Conservation (phyloP, 768 basidiomycete species). For the Saitozyma podzolica region DNA sequence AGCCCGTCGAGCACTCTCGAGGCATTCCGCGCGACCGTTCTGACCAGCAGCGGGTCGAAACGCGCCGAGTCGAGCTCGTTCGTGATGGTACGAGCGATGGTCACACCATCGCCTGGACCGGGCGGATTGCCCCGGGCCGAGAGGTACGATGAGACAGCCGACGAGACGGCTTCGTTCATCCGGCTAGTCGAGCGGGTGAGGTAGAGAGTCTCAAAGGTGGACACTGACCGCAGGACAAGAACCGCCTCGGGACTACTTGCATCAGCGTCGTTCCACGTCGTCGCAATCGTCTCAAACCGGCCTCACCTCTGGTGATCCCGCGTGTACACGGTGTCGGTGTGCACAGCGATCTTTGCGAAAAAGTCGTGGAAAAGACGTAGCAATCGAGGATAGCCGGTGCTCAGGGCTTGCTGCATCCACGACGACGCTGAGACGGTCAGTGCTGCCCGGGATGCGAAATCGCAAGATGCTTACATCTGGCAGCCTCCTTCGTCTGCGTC, state of each 20-base stretch:
- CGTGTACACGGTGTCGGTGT: slow-evolving; percentile 91
- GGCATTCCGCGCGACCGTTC: slow-evolving; percentile 73
- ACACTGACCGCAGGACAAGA: slow-evolving; percentile 77
- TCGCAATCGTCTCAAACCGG: not conserved
- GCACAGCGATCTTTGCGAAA: slow-evolving; percentile 90
- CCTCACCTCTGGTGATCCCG: slow-evolving; percentile 77
- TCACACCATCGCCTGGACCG: slow-evolving; percentile 71
- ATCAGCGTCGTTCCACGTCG: slow-evolving; percentile 1
- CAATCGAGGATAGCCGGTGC: slow-evolving; percentile 79
- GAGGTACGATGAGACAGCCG: slow-evolving; percentile 62
- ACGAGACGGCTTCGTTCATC: slow-evolving; percentile 76
- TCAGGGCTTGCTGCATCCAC: slow-evolving; percentile 87
- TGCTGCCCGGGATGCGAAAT: not conserved
- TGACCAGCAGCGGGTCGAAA: slow-evolving; percentile 86
- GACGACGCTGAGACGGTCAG: slow-evolving; percentile 65
- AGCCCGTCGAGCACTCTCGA: slow-evolving; percentile 70
- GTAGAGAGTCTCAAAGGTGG: slow-evolving; percentile 83
- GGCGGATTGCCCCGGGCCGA: slow-evolving; percentile 71
- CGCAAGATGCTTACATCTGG: slow-evolving; percentile 61
- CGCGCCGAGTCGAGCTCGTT: slow-evolving; percentile 92
- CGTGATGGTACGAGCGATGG: slow-evolving; percentile 70
- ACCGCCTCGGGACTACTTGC: slow-evolving; percentile 80
- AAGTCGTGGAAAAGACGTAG: slow-evolving; percentile 93
- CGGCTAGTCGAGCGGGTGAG: slow-evolving; percentile 77
- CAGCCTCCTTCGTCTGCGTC: slow-evolving; percentile 73